A percentile compares a stretch with the other conserved stretches of the same genome.
Evolutionary conservation across 345 rosid species (phyloP).

Genomic region (Eutrema yunnanense): DNA sequence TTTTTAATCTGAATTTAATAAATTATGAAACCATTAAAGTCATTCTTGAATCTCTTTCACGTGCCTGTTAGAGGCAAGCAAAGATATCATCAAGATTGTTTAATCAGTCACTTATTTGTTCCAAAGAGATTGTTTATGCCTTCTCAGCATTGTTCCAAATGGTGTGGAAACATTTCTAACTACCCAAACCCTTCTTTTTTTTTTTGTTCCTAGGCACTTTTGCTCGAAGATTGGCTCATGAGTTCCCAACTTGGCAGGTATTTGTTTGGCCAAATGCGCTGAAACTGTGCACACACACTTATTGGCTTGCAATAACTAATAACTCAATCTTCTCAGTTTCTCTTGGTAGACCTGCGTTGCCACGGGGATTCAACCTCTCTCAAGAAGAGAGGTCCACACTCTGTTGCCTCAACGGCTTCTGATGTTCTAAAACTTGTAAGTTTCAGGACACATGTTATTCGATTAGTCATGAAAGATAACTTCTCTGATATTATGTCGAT

Average conservation of each 20-base stretch:
- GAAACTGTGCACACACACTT: neutral
- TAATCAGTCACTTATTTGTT: neutral
- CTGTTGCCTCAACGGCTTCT: slow-evolving; percentile 79
- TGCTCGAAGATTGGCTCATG: slow-evolving; percentile 75
- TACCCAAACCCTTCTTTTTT: neutral
- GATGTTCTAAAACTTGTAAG: slow-evolving; percentile 84
- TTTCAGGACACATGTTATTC: neutral
- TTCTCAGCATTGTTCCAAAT: neutral
- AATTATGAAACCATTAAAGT: neutral
- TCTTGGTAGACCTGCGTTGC: slow-evolving; percentile 84
- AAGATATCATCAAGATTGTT: neutral
- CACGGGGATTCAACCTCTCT: slow-evolving; percentile 89
- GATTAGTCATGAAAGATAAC: neutral
- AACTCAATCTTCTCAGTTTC: slow-evolving; percentile 48
- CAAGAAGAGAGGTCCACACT: slow-evolving; percentile 64
- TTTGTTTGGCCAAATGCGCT: neutral
- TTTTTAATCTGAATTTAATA: neutral
- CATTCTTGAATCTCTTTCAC: neutral
- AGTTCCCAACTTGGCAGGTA: slow-evolving; percentile 96
- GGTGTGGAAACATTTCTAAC: neutral
- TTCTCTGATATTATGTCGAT: neutral
- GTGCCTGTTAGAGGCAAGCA: neutral
- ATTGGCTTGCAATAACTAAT: neutral
- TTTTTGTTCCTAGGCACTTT: slow-evolving; percentile 52
- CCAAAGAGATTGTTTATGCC: neutral